Conservation (phyloP, 2,329 filamentous ascomycete genomes). For the Fusarium ambrosium region DNA sequence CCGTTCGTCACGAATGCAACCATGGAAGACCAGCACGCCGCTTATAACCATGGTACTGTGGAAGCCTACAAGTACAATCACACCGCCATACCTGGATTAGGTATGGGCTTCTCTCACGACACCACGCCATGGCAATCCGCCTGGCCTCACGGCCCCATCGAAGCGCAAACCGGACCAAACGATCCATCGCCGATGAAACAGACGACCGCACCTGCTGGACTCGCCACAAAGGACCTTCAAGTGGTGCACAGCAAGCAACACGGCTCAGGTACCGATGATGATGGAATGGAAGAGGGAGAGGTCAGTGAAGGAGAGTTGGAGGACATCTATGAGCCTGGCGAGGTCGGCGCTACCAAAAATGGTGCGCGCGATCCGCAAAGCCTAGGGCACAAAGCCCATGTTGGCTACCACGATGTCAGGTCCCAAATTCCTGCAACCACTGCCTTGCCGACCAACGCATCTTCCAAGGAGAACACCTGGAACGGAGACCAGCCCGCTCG, state of each 20-base stretch:
- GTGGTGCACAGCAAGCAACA: slow-evolving; percentile 15
- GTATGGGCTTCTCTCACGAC: slow-evolving; percentile 45
- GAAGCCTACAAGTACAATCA: slow-evolving; percentile 46
- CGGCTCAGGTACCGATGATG: slow-evolving; percentile 20
- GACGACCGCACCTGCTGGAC: neutral
- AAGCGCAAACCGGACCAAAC: slow-evolving; percentile 2
- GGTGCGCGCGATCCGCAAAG: neutral
- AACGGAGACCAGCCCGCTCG: slow-evolving; percentile 45
- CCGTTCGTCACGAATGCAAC: slow-evolving; percentile 21
- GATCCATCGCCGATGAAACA: neutral
- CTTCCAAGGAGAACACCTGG: slow-evolving; percentile 8
- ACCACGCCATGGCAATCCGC: slow-evolving; percentile 32
- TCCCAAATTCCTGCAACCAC: neutral
- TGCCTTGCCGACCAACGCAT: neutral
- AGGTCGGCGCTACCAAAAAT: slow-evolving; percentile 16
- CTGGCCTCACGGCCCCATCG: slow-evolving; percentile 19
- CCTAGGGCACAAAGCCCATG: neutral
- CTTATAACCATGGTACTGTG: slow-evolving; percentile 19
- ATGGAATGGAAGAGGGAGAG: slow-evolving; percentile 77
- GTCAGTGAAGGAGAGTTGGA: slow-evolving; percentile 77
- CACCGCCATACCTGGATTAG: slow-evolving; percentile 53
- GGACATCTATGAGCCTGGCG: slow-evolving; percentile 65
- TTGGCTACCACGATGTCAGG: neutral
- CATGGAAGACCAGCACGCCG: slow-evolving; percentile 8
- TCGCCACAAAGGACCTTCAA: neutral